Percentiles rank a stretch among this genome's conserved stretches.
phyloP scores from a whole-genome alignment of 768 basidiomycete species.

The Baorangia bicolor region DNA sequence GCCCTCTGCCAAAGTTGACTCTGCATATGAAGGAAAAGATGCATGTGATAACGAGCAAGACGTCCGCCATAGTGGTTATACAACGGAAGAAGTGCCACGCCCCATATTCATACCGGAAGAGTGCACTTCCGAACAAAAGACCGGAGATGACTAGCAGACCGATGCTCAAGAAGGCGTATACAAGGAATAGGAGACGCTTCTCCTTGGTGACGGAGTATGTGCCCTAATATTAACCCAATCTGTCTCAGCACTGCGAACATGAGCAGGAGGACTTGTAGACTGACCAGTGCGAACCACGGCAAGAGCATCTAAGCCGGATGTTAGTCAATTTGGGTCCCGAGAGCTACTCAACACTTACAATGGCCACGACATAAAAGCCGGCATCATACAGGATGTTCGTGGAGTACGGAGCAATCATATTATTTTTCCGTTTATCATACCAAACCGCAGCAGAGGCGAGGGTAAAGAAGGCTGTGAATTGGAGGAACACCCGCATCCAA shows the following conservation, averaged over 20 bases:
- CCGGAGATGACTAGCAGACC: conserved; percentile 40
- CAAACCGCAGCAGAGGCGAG: conserved; percentile 47
- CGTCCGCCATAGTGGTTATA: conserved; percentile 40
- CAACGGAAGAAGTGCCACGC: conserved; percentile 46
- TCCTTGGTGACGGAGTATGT: conserved; percentile 50
- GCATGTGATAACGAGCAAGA: conserved; percentile 42
- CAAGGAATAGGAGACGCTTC: conserved; percentile 36
- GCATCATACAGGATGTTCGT: conserved; percentile 40
- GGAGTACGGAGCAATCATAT: conserved; percentile 34
- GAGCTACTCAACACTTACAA: conserved; percentile 34
- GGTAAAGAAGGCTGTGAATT: conserved; percentile 50
- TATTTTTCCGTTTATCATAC: conserved; percentile 46
- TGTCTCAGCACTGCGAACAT: background rate
- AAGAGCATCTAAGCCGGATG: conserved; percentile 34
- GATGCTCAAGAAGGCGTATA: conserved; percentile 40
- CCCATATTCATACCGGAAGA: conserved; percentile 36
- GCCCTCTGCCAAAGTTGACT: conserved; percentile 53
- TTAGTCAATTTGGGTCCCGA: background rate
- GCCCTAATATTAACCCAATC: conserved; percentile 36
- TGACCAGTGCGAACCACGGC: conserved; percentile 49
- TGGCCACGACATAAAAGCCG: conserved; percentile 38
- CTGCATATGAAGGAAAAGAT: conserved; percentile 48
- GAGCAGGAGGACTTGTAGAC: conserved; percentile 8
- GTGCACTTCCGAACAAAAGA: conserved; percentile 42
- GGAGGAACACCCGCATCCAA: conserved; percentile 46